Evolutionary conservation across 2,329 filamentous ascomycete species (phyloP).

Genomic region (Periconia digitata): DNA sequence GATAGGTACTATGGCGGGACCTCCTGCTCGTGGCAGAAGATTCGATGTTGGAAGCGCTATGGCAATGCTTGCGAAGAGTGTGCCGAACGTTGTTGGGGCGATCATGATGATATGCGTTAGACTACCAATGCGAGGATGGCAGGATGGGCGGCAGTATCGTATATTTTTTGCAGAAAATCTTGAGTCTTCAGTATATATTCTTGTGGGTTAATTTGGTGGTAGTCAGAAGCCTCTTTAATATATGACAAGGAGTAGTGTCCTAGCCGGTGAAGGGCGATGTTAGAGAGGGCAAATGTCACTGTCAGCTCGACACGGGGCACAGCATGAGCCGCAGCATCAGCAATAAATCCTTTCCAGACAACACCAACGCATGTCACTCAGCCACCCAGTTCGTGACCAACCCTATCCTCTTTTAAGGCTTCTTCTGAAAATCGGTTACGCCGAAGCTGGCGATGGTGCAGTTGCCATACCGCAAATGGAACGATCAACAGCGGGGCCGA

Average conservation of each 20-base stretch:
- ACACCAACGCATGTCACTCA: background rate
- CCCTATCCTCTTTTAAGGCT: background rate
- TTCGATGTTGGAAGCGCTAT: slow-evolving; percentile 4
- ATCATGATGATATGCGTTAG: slow-evolving; percentile 2
- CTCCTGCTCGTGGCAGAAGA: slow-evolving; percentile 33
- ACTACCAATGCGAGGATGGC: too few relatives aligned
- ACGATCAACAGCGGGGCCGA: background rate
- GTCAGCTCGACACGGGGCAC: background rate
- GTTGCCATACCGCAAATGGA: background rate
- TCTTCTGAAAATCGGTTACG: background rate
- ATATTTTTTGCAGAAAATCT: too few relatives aligned
- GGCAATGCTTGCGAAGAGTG: slow-evolving; percentile 4
- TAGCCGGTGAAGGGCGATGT: too few relatives aligned
- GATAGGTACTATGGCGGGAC: slow-evolving; percentile 35
- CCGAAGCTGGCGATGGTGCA: background rate
- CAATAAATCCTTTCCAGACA: background rate
- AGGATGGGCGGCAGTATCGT: too few relatives aligned
- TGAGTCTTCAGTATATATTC: too few relatives aligned
- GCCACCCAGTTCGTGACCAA: background rate
- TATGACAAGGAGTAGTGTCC: too few relatives aligned
- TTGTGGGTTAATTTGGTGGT: too few relatives aligned
- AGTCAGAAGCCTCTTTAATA: too few relatives aligned
- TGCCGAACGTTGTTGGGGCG: slow-evolving; percentile 1
- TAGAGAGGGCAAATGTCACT: background rate
- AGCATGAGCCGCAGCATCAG: background rate